A percentile compares a stretch with the other conserved stretches of the same genome.
phyloP scores from a whole-genome alignment of 164 flowering plant genomes.

The Warburgia ugandensis region DNA sequence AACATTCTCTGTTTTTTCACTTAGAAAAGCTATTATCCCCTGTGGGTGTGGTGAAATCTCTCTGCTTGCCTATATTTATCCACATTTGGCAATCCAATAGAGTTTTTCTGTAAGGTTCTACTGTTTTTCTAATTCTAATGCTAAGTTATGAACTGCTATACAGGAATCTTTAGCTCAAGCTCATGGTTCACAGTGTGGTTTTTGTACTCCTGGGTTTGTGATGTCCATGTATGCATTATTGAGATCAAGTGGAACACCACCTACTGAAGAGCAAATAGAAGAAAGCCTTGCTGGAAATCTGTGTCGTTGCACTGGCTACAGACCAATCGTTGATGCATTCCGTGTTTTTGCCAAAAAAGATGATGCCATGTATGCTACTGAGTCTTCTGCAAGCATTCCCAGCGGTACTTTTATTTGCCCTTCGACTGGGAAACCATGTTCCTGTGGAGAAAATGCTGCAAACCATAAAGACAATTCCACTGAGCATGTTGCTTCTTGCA shows the following conservation, averaged over 20 bases:
- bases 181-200: slow-evolving; percentile 99
- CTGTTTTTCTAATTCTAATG: background rate
- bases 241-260: slow-evolving; percentile 61
- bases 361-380: slow-evolving; percentile 48
- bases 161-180: slow-evolving; percentile 75
- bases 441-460: slow-evolving; percentile 45
- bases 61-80: too few relatives aligned
- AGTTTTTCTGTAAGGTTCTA: background rate
- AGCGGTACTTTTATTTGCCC: slow-evolving; percentile 64
- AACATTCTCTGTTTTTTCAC: too few relatives aligned
- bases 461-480: slow-evolving; percentile 9
- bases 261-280: slow-evolving; percentile 84
- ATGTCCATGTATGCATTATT: slow-evolving; percentile 96
- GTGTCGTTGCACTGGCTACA: slow-evolving; percentile 98
- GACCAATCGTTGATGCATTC: slow-evolving; percentile 94
- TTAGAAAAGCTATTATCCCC: too few relatives aligned
- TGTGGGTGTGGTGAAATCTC: background rate
- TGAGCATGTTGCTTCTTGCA: slow-evolving; percentile 11
- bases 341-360: slow-evolving; percentile 88
- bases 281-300: slow-evolving; percentile 91
- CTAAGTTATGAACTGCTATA: slow-evolving; percentile 1
- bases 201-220: slow-evolving; percentile 95
- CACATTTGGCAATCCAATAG: too few relatives aligned
- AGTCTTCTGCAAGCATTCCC: slow-evolving; percentile 26
- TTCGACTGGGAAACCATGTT: slow-evolving; percentile 89